Evolutionary conservation across 768 basidiomycete genomes (phyloP).

Genomic region (Coprinellus micaceus): DNA sequence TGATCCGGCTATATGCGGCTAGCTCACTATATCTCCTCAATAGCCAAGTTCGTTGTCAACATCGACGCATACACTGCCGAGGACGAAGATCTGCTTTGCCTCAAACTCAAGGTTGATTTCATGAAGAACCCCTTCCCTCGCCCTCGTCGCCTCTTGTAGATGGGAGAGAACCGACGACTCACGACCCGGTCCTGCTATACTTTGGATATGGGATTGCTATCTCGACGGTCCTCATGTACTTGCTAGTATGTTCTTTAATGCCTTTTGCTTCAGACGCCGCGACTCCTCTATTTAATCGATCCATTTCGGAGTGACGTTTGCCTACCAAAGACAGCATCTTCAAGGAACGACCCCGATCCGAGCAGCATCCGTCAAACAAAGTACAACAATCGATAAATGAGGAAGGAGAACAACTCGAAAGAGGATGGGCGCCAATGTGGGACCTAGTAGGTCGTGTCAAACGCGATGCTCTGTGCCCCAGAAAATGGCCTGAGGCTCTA

Average conservation of each 20-base stretch:
- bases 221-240: not conserved
- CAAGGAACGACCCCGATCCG: constrained; percentile 3
- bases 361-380: not conserved
- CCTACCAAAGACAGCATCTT: constrained; percentile 1
- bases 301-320: not conserved
- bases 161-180: not conserved
- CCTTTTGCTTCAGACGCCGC: not conserved
- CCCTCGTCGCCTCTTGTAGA: constrained; percentile 19
- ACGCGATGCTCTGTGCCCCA: not conserved
- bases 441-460: not conserved
- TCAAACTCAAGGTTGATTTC: constrained; percentile 79
- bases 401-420: constrained; percentile 5
- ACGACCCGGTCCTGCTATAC: not conserved
- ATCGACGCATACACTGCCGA: constrained; percentile 67
- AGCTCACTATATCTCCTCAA: constrained; percentile 5
- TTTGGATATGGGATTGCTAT: not conserved
- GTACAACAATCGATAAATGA: constrained; percentile 5
- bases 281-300: not conserved
- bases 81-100: constrained; percentile 76
- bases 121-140: constrained; percentile 41
- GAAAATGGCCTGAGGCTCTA: no score
- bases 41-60: constrained; percentile 81
- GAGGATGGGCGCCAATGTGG: not conserved
- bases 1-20: no score
- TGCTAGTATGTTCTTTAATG: constrained; percentile 1